phyloP scores from a whole-genome alignment of 305 asterid species.

The Fraxinus floribunda region DNA sequence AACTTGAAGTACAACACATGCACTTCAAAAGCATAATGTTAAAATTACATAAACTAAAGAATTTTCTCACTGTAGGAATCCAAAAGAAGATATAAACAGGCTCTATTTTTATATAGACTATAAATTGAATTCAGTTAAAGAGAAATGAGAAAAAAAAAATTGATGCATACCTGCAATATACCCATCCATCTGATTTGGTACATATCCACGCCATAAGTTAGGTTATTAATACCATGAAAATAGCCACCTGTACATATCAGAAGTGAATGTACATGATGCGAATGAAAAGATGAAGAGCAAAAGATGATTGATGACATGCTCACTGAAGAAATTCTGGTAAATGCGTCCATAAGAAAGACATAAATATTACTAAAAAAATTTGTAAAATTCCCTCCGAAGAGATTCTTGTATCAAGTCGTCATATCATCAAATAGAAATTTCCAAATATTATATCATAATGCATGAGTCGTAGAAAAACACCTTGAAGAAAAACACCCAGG shows the following conservation, averaged over 20 bases:
- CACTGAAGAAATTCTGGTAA: not conserved
- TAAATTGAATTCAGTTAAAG: not conserved
- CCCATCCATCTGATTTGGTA: constrained; percentile 67
- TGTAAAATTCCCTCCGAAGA: not conserved
- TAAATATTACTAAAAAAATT: constrained; percentile 3
- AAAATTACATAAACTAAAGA: not conserved
- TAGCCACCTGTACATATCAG: constrained; percentile 50
- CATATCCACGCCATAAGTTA: constrained; percentile 64
- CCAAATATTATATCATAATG: not conserved
- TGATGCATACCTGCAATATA: constrained; percentile 54
- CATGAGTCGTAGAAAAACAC: constrained; percentile 28
- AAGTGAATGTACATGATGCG: constrained; percentile 13
- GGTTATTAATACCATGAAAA: constrained; percentile 52
- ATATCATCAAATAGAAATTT: constrained; percentile 9
- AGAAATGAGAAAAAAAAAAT: not conserved
- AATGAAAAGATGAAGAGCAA: not conserved
- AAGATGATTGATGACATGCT: not conserved
- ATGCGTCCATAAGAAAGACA: not conserved
- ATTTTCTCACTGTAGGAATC: not conserved
- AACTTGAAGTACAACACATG: not conserved
- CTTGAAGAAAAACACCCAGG: constrained; percentile 72
- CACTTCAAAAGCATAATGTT: not conserved
- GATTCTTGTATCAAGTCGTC: not conserved
- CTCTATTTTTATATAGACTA: not conserved
- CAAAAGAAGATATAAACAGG: not conserved